phyloP scores from a whole-genome alignment of 2,329 filamentous ascomycete genomes.

The Bipolaris oryzae region DNA sequence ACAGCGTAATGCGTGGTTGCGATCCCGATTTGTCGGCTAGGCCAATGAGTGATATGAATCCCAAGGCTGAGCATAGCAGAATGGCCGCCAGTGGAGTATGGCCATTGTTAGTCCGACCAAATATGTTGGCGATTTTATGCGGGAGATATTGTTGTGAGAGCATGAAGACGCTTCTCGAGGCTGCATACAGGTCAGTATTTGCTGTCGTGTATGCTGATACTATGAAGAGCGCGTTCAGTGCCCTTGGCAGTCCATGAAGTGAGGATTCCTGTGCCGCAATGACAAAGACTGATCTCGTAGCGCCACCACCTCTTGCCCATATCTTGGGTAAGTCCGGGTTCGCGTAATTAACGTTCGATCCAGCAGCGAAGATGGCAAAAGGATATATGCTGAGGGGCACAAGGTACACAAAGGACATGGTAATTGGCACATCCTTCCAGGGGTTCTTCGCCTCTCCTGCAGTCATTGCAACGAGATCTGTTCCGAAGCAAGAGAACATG shows the following conservation, averaged over 20 bases:
- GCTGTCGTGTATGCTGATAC: constrained; percentile 42
- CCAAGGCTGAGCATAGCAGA: constrained; percentile 34
- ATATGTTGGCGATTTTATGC: constrained; percentile 20
- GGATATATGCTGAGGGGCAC: constrained; percentile 36
- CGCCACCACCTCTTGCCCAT: constrained; percentile 16
- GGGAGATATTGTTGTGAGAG: constrained; percentile 33
- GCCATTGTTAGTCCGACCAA: constrained; percentile 41
- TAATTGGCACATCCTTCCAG: constrained; percentile 36
- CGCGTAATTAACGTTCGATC: constrained; percentile 40
- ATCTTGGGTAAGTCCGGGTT: constrained; percentile 31
- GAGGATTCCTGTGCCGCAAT: constrained; percentile 34
- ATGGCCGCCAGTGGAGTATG: constrained; percentile 40
- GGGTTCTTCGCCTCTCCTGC: constrained; percentile 40
- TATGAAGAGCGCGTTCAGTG: constrained; percentile 38
- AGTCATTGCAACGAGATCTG: constrained; percentile 40
- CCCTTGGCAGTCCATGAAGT: constrained; percentile 27
- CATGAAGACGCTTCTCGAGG: constrained; percentile 39
- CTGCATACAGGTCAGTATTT: constrained; percentile 40
- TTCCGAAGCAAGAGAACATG: constrained; percentile 43
- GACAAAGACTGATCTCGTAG: constrained; percentile 32
- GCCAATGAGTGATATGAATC: constrained; percentile 36
- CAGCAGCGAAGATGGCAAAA: constrained; percentile 34
- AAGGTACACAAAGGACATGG: constrained; percentile 42
- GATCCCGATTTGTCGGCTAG: constrained; percentile 26
- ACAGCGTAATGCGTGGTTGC: constrained; percentile 37